Base-by-base conservation (phyloP, 352 stramenopile species). In the Globisporangium nunn region DNA sequence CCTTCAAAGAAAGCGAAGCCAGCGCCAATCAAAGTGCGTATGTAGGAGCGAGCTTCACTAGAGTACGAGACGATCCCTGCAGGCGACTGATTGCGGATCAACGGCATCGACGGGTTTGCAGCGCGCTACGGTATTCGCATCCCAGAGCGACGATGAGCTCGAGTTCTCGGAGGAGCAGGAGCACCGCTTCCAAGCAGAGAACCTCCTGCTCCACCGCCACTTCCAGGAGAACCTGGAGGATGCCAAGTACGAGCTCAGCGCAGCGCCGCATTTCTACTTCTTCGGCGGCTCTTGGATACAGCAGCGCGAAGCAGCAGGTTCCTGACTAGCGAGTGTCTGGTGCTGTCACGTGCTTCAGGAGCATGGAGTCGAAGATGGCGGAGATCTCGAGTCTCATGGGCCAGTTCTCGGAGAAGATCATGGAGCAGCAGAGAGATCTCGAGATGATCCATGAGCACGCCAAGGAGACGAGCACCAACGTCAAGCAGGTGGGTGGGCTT, bases 181-280 rank as follows among this genome's bases (percentile, higher is more conserved):
- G 0, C 63, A 61, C 11, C 77, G 72, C 2, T 88, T 91, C 61
- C 70, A 68, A 40, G 71, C 75, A 4, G 85, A 95, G 59, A 92
- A 93, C 52, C 60, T 90, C 17, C 78, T 68, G 58, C 55, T 95
- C 40, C 82, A 93, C 61, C 81, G 78, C 18, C 85, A 95, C 43
- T 90, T 95, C 41, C 79, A 91, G 58, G 82, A 95, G 64, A 88
- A 92, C 52, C 61, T 95, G 11, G 85, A 93, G 41, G 85, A 92
- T 61, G 85, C 79, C 40, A 89, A 88, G 84, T 94, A 60, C 7
- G 70, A 68, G 50, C 14, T 8, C 15, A 3, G 8, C 23, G 23
- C 1, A 23, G 23, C 23, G 23, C 23, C 23, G 23, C 23, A 23
- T 23, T 23, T 23, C 23, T 23, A 23, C 23, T 23, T 23, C 23